phyloP scores from a whole-genome alignment of 768 basidiomycete species.

The Boletus subcaerulescens region DNA sequence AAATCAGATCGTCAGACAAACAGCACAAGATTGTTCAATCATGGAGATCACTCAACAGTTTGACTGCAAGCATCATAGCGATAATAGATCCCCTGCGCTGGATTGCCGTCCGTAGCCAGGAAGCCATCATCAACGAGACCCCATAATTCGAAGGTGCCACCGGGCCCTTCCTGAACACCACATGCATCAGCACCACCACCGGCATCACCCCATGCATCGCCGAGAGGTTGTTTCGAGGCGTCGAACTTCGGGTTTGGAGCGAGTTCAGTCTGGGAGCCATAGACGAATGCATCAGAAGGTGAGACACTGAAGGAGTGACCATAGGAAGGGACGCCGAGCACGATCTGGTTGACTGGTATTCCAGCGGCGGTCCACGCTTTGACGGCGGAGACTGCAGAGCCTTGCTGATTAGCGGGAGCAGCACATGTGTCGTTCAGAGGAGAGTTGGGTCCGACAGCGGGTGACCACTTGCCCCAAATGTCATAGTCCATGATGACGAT shows the following conservation, averaged over 20 bases:
- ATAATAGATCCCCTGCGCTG: constrained; percentile 48
- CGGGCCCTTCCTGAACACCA: constrained; percentile 43
- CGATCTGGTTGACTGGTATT: constrained; percentile 65
- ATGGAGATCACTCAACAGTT: constrained; percentile 49
- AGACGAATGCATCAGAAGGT: constrained; percentile 34
- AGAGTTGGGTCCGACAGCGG: constrained; percentile 71
- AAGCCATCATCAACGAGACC: constrained; percentile 57
- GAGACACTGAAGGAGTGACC: constrained; percentile 68
- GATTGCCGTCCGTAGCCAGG: constrained; percentile 32
- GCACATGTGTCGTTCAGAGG: constrained; percentile 78
- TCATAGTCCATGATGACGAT: constrained; percentile 69
- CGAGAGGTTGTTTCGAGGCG: constrained; percentile 39
- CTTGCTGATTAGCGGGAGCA: constrained; percentile 44
- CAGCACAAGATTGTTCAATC: not conserved
- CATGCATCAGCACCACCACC: constrained; percentile 52
- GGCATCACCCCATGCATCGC: constrained; percentile 53
- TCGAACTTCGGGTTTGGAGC: constrained; percentile 51
- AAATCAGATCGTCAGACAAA: not conserved
- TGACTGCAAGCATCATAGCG: constrained; percentile 64
- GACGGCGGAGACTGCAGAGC: constrained; percentile 75
- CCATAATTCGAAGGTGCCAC: constrained; percentile 59
- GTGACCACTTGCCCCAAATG: constrained; percentile 50
- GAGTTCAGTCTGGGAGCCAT: constrained; percentile 35
- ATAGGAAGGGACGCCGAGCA: constrained; percentile 80
- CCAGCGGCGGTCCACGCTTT: constrained; percentile 71